Percentiles rank a stretch among this genome's conserved stretches.
phyloP scores from a whole-genome alignment of 1,284 basidiomycete species.

The Spongiforma sp. region DNA sequence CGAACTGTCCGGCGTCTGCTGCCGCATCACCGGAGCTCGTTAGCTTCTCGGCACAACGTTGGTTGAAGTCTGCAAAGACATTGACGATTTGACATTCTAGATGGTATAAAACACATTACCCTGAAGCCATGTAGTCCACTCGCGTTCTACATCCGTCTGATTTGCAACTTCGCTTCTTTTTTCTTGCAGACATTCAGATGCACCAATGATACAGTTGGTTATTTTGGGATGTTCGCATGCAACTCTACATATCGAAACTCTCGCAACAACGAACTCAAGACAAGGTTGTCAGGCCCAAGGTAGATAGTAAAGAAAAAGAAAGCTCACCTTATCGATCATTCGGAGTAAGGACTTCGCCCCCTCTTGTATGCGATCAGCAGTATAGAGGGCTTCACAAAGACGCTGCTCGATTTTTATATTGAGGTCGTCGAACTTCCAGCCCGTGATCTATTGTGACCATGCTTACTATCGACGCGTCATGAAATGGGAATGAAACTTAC shows the following conservation, averaged over 20 bases:
- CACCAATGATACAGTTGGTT: background rate
- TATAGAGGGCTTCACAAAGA: constrained; percentile 4
- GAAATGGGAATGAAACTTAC: background rate
- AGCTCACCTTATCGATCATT: background rate
- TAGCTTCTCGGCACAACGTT: background rate
- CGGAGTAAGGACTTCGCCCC: background rate
- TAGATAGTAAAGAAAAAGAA: background rate
- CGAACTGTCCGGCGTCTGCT: background rate
- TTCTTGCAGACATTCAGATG: constrained; percentile 3
- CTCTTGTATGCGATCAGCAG: background rate
- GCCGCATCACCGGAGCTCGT: background rate
- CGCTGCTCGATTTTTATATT: background rate
- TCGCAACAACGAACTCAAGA: background rate
- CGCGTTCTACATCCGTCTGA: background rate
- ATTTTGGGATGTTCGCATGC: constrained; percentile 9
- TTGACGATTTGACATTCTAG: background rate
- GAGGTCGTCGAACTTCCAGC: constrained; percentile 7
- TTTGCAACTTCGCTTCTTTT: background rate
- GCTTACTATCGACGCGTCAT: background rate
- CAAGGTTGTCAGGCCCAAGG: background rate
- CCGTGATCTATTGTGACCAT: background rate
- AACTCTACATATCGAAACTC: background rate
- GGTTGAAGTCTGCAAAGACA: background rate
- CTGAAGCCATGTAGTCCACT: background rate
- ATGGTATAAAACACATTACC: background rate